A percentile compares a stretch with the other conserved stretches of the same genome.
phyloP scores from a whole-genome alignment of 495 filamentous ascomycete genomes.

The Opeltia flavorubescens region DNA sequence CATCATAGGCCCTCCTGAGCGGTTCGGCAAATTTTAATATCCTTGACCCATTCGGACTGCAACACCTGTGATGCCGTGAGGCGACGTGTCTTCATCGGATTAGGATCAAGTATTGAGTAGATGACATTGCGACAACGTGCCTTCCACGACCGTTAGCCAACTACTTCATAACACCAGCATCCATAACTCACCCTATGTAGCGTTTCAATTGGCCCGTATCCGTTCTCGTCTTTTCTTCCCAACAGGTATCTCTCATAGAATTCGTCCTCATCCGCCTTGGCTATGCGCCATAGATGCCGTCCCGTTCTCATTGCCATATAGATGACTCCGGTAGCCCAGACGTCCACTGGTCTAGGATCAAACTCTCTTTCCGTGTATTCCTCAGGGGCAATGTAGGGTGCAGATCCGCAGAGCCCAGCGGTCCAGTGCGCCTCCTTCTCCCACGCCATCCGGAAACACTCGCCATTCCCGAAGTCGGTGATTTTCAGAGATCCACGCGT shows the following conservation, averaged over 20 bases:
- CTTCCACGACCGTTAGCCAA: constrained; percentile 38
- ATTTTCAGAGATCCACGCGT: constrained; percentile 93
- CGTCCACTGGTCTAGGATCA: constrained; percentile 88
- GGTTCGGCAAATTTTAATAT: constrained; percentile 91
- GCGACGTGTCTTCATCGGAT: constrained; percentile 57
- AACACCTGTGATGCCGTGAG: constrained; percentile 94
- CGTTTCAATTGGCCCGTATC: constrained; percentile 91
- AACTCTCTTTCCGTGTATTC: constrained; percentile 94
- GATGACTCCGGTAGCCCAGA: constrained; percentile 96
- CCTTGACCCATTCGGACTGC: constrained; percentile 95
- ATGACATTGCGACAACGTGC: constrained; percentile 97
- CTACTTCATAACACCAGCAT: background rate
- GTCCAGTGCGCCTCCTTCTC: constrained; percentile 98
- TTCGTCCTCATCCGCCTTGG: constrained; percentile 89
- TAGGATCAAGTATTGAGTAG: constrained; percentile 97
- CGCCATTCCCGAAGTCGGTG: constrained; percentile 97
- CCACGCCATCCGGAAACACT: constrained; percentile 99
- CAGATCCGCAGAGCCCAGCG: constrained; percentile 85
- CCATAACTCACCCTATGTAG: constrained; percentile 67
- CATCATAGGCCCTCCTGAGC: constrained; percentile 74
- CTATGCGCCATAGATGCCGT: constrained; percentile 88
- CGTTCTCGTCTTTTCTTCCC: constrained; percentile 82
- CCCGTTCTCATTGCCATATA: constrained; percentile 99
- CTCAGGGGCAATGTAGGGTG: constrained; percentile 94
- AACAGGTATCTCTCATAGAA: constrained; percentile 91